These are phyloP conservation scores for Podospora tetraspora DNA, from an alignment of 495 filamentous ascomycete genomes.

Conservation along the genomic window DNA sequence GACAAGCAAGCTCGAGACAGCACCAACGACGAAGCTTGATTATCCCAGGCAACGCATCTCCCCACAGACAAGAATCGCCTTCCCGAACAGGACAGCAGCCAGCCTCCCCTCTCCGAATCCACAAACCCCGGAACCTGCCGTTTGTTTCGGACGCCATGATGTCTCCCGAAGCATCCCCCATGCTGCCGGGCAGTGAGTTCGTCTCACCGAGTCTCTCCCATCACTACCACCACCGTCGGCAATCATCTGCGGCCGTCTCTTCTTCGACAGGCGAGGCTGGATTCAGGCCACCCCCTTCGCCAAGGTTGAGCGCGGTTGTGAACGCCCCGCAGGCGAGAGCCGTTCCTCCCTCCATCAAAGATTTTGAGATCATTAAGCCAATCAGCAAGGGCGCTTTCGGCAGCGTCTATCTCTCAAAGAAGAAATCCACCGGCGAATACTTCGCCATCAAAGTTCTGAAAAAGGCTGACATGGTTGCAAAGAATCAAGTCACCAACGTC, in stretches of 20 bases:
- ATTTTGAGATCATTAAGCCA: slow-evolving; percentile 98
- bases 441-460: slow-evolving; percentile 98
- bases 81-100: slow-evolving; percentile 65
- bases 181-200: slow-evolving; percentile 74
- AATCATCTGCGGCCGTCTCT: slow-evolving; percentile 85
- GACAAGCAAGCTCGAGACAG: slow-evolving; percentile 65
- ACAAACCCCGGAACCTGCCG: slow-evolving; percentile 72
- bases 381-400: slow-evolving; percentile 99
- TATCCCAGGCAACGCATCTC: slow-evolving; percentile 66
- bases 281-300: slow-evolving; percentile 69
- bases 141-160: slow-evolving; percentile 66
- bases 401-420: slow-evolving; percentile 95
- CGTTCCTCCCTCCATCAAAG: slow-evolving; percentile 90
- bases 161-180: slow-evolving; percentile 85
- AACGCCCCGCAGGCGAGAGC: slow-evolving; percentile 69
- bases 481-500: slow-evolving; percentile 98
- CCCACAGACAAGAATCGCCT: slow-evolving; percentile 81
- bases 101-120: slow-evolving; percentile 79
- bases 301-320: slow-evolving; percentile 66
- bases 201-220: slow-evolving; percentile 56
- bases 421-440: slow-evolving; percentile 96
- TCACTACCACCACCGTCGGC: slow-evolving; percentile 75
- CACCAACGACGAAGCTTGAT: slow-evolving; percentile 79
- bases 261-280: slow-evolving; percentile 47
- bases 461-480: slow-evolving; percentile 99